Evolutionary conservation across 169 alveolate genomes (phyloP).

Genomic region (Amoebophrya sp.): DNA sequence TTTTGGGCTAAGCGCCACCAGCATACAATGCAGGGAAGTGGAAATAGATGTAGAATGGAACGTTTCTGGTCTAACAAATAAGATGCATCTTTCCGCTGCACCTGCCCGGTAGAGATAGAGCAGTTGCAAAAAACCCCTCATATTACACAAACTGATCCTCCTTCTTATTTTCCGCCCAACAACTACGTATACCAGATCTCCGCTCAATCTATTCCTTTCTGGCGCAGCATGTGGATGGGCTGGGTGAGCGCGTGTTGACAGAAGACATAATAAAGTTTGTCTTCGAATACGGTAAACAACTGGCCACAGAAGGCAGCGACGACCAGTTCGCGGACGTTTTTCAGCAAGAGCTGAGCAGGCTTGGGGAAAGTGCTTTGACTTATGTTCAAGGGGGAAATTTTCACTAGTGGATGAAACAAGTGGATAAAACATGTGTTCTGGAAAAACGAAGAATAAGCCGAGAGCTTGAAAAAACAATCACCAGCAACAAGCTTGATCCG

Average conservation of each 20-base stretch:
- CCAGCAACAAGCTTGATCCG: too few relatives aligned
- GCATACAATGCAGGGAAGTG: too few relatives aligned
- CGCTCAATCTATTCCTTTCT: constrained; percentile 44
- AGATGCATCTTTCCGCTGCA: neutral
- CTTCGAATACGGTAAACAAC: neutral
- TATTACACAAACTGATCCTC: neutral
- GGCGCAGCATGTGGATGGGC: constrained; percentile 24
- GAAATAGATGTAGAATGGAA: too few relatives aligned
- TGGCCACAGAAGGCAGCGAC: neutral
- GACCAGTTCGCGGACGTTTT: neutral
- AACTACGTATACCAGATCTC: constrained; percentile 36
- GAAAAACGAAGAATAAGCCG: too few relatives aligned
- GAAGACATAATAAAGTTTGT: neutral
- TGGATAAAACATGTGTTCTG: neutral
- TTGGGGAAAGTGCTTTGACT: neutral
- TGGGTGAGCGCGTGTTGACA: neutral
- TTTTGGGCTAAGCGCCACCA: too few relatives aligned
- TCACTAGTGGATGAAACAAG: neutral
- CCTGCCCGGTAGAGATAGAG: neutral
- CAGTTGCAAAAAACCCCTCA: neutral
- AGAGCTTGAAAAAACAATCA: too few relatives aligned
- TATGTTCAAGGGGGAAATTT: neutral
- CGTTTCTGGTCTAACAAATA: too few relatives aligned
- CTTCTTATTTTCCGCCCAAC: neutral
- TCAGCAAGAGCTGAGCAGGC: neutral